Base-by-base conservation (phyloP, 352 stramenopile genomes). In the Discostella stelligera region DNA sequence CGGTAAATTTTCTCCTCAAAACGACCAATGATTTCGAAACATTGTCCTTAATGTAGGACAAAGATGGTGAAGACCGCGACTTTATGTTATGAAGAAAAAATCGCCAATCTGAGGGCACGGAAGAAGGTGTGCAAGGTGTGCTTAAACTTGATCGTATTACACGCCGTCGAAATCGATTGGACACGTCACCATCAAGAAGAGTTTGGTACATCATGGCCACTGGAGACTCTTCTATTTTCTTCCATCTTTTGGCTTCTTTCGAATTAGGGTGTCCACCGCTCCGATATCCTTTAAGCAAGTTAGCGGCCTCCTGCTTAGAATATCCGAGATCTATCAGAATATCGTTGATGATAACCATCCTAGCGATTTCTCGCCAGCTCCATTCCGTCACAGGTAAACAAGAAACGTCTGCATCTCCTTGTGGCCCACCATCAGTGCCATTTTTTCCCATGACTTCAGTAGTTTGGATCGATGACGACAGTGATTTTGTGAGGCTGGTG, bases 211-310 rank as follows among this genome's bases (percentile, higher is more conserved):
- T 79, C 73, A 91, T 80, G 0, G 77, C 72, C 48, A 93, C 66
- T 11, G 76, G 64, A 66, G 88, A 88, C 48, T 90, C 89, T 83
- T 94, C 87, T 39, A 89, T 84, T 41, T 88, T 82, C 44, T 88
- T 84, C 63, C 90, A 77, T 63, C 89, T 70, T 48, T 83, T 89
- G 2, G 89, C 87, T 82, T 94, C 87, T 63, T 94, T 94, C 5
- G 87, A 93, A 61, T 94, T 94, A 7, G 89, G 89, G 81, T 94
- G 89, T 14, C 89, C 89, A 30, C 83, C 83, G 73, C 83, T 92
- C 56, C 89, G 68, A 62, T 90, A 92, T 23, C 89, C 89, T 66
- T 89, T 88, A 10, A 92, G 56, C 41, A 90, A 77, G 66, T 93
- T 89, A 7, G 84, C 80, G 48, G 68, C 61, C 63, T 94, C 89